These are phyloP conservation scores for Leishmania tropica DNA, from an alignment of 208 protist species.

Conservation along the genomic window DNA sequence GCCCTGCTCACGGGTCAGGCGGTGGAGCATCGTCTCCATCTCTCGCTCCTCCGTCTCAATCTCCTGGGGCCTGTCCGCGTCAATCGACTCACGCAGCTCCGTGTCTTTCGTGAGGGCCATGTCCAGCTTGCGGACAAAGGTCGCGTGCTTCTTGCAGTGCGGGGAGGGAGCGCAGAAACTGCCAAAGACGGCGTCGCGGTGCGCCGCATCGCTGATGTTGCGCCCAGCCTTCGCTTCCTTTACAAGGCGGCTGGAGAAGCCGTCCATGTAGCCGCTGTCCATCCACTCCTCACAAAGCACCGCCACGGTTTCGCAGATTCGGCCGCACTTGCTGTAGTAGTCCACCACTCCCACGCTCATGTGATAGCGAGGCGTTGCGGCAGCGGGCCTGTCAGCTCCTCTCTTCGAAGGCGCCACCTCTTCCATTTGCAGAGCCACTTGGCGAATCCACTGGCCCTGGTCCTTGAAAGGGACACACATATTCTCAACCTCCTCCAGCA, in stretches of 20 bases:
- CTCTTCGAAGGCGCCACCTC: constrained; percentile 14
- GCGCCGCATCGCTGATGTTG: constrained; percentile 12
- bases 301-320: constrained; percentile 63
- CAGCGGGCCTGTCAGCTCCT: not conserved
- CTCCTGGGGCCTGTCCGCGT: constrained; percentile 19
- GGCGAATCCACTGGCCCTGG: constrained; percentile 74
- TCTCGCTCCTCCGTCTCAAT: constrained; percentile 64
- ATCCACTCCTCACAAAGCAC: constrained; percentile 58
- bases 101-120: constrained; percentile 12
- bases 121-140: constrained; percentile 9
- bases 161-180: constrained; percentile 14
- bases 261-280: constrained; percentile 41
- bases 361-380: constrained; percentile 10
- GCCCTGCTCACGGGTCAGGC: constrained; percentile 48
- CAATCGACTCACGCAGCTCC: constrained; percentile 14
- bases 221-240: constrained; percentile 1
- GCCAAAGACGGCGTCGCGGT: constrained; percentile 10
- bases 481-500: constrained; percentile 64
- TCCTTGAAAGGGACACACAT: constrained; percentile 75
- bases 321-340: constrained; percentile 60
- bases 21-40: constrained; percentile 77
- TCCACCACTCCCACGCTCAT: constrained; percentile 23
- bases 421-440: constrained; percentile 32
- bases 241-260: constrained; percentile 35
- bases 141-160: constrained; percentile 21